Conservation (phyloP, 2,329 filamentous ascomycete species). For the Balansia obtecta region DNA sequence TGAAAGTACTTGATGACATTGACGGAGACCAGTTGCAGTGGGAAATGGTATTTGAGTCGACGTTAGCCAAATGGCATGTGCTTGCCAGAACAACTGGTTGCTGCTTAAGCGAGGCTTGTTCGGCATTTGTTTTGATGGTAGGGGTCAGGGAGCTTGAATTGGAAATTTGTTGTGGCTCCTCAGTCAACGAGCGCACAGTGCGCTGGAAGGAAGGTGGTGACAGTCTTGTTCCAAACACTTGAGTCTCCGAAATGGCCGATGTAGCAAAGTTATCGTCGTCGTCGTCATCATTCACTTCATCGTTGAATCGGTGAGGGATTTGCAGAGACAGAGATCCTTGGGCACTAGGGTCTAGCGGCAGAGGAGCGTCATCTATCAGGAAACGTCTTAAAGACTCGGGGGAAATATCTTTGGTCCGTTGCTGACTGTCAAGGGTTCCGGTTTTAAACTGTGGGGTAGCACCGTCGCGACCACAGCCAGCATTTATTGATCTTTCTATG, state of each 20-base stretch:
- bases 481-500: not conserved
- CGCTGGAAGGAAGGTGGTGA: constrained; percentile 41
- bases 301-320: constrained; percentile 24
- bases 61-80: constrained; percentile 8
- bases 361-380: constrained; percentile 32
- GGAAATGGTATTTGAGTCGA: constrained; percentile 13
- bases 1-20: constrained; percentile 15
- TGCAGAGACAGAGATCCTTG: constrained; percentile 19
- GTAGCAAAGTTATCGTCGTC: constrained; percentile 52
- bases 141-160: constrained; percentile 15
- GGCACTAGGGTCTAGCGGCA: constrained; percentile 13
- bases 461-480: not conserved
- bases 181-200: constrained; percentile 15
- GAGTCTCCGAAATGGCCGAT: constrained; percentile 32
- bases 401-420: constrained; percentile 38
- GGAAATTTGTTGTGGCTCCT: constrained; percentile 8
- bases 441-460: not conserved
- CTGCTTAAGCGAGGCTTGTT: constrained; percentile 6
- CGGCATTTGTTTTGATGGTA: constrained; percentile 11
- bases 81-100: constrained; percentile 11
- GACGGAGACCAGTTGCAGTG: constrained; percentile 15
- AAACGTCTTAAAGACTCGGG: constrained; percentile 42
- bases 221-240: constrained; percentile 31
- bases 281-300: constrained; percentile 32
- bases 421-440: constrained; percentile 6